phyloP scores from a whole-genome alignment of 345 rosid genomes.

The Citrus cavaleriei region DNA sequence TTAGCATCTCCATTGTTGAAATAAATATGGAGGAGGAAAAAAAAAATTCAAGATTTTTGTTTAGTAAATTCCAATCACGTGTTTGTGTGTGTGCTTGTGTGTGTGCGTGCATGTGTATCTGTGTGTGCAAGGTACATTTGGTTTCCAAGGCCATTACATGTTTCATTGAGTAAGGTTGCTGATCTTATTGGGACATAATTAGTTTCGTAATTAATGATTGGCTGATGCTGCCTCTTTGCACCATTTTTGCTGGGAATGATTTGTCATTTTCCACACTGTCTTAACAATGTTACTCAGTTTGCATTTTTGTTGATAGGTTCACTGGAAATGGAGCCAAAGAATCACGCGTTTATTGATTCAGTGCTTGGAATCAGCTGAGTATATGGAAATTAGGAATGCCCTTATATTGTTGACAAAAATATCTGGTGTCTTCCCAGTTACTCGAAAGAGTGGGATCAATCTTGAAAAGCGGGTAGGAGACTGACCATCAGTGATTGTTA shows the following conservation, averaged over 20 bases:
- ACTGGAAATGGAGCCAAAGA: constrained; percentile 99
- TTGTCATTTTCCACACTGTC: neutral
- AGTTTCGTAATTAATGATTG: neutral
- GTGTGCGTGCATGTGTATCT: neutral
- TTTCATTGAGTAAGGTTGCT: neutral
- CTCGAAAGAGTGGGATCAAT: constrained; percentile 95
- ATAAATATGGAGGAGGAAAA: neutral
- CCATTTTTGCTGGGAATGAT: neutral
- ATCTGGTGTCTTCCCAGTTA: constrained; percentile 93
- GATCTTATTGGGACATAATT: neutral
- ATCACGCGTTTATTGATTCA: constrained; percentile 87
- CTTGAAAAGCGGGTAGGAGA: constrained; percentile 91
- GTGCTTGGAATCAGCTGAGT: constrained; percentile 94
- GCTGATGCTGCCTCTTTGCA: neutral
- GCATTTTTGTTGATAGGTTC: constrained; percentile 60
- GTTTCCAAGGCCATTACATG: neutral
- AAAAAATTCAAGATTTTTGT: neutral
- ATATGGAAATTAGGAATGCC: constrained; percentile 98
- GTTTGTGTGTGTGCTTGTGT: neutral
- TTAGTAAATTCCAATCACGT: neutral
- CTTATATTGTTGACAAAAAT: constrained; percentile 92
- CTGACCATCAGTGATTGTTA: constrained; percentile 4
- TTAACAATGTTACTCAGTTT: constrained; percentile 1
- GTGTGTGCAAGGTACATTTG: neutral
- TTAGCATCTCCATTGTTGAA: neutral